phyloP scores from a whole-genome alignment of 2,329 filamentous ascomycete species.

The Knoxdaviesia capensis region DNA sequence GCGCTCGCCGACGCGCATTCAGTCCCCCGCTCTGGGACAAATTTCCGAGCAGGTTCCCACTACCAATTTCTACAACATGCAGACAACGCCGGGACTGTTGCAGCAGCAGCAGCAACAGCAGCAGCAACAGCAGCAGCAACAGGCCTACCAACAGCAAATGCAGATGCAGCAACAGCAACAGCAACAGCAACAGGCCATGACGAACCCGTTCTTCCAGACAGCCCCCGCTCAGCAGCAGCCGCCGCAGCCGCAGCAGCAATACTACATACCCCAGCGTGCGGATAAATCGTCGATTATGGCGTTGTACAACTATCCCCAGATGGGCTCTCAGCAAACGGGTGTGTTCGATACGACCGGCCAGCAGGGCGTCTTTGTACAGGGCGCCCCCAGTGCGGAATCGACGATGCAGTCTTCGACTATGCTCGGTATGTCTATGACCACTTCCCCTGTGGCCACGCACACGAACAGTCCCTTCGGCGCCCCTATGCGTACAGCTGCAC shows the following conservation, averaged over 20 bases:
- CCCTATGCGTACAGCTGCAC: constrained; percentile 9
- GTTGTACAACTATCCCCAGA: constrained; percentile 40
- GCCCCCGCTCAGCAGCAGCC: constrained; percentile 6
- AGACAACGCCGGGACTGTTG: constrained; percentile 7
- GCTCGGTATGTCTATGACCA: neutral
- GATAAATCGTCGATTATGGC: constrained; percentile 61
- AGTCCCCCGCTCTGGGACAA: constrained; percentile 26
- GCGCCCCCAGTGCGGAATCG: neutral
- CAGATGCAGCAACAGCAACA: constrained; percentile 10
- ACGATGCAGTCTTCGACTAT: constrained; percentile 3
- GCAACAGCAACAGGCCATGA: constrained; percentile 3
- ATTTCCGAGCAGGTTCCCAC: constrained; percentile 20
- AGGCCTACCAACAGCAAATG: constrained; percentile 8
- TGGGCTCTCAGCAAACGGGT: constrained; percentile 5
- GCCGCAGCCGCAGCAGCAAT: constrained; percentile 13
- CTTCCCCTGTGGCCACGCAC: neutral
- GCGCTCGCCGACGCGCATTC: constrained; percentile 27
- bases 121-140: constrained; percentile 7
- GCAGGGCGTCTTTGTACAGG: neutral
- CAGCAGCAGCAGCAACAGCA: constrained; percentile 11
- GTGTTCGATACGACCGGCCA: neutral
- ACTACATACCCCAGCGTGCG: constrained; percentile 20
- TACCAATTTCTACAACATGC: constrained; percentile 16
- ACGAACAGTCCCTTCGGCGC: neutral
- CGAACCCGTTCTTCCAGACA: too few relatives aligned